Evolutionary conservation across 2,329 filamentous ascomycete genomes (phyloP).

Genomic region (Fusarium graminum): DNA sequence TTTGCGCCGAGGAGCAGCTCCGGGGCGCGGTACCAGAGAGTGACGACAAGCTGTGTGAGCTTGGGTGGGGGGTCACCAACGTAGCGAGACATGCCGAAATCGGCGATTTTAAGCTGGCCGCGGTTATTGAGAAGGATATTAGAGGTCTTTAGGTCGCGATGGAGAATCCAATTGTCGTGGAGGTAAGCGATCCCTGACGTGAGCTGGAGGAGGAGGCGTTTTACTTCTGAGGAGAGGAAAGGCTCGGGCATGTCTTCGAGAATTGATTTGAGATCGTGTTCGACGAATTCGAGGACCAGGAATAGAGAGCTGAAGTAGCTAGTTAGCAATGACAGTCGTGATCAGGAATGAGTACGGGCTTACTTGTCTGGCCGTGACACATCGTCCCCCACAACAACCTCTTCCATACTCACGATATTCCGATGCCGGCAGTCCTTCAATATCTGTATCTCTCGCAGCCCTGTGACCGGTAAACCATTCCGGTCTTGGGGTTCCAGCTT

Average conservation of each 20-base stretch:
- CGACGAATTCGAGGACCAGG: slow-evolving; percentile 96
- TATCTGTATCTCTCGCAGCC: slow-evolving; percentile 92
- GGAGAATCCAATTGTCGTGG: slow-evolving; percentile 90
- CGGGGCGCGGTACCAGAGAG: slow-evolving; percentile 94
- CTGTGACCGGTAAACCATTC: slow-evolving; percentile 87
- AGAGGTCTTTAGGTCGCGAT: slow-evolving; percentile 92
- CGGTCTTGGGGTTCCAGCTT: slow-evolving; percentile 86
- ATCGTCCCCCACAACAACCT: slow-evolving; percentile 83
- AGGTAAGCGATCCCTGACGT: slow-evolving; percentile 85
- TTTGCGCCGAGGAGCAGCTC: slow-evolving; percentile 87
- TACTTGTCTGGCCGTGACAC: slow-evolving; percentile 67
- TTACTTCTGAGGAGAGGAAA: slow-evolving; percentile 92
- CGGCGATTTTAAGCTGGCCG: slow-evolving; percentile 93
- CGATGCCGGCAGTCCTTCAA: slow-evolving; percentile 82
- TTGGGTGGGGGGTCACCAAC: slow-evolving; percentile 82
- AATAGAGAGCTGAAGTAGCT: slow-evolving; percentile 73
- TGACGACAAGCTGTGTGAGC: slow-evolving; percentile 93
- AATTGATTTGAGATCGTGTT: slow-evolving; percentile 95
- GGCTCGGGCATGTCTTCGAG: slow-evolving; percentile 95
- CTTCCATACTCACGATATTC: slow-evolving; percentile 85
- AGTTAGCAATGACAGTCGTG: slow-evolving; percentile 19
- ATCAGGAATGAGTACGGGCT: slow-evolving; percentile 45
- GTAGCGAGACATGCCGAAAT: slow-evolving; percentile 98
- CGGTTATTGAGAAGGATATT: slow-evolving; percentile 96
- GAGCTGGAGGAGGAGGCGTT: slow-evolving; percentile 88